phyloP scores from a whole-genome alignment of 148 eudicot genomes.

The Gaultheria prostrata region DNA sequence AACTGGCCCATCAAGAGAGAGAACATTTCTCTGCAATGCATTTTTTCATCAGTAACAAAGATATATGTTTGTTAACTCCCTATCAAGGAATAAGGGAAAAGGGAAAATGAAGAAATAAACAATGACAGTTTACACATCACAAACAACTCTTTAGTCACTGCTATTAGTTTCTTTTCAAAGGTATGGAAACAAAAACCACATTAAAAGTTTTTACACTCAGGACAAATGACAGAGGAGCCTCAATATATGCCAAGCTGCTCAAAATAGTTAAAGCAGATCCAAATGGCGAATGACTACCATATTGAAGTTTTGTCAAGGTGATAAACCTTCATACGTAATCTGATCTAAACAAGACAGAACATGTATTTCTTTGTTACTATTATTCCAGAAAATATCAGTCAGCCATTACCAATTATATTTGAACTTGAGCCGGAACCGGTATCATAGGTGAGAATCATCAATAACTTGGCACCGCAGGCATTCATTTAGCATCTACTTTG shows the following conservation, averaged over 20 bases:
- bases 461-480: background rate
- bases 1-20: constrained; percentile 93
- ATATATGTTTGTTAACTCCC: background rate
- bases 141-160: background rate
- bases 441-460: background rate
- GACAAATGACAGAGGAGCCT: background rate
- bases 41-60: background rate
- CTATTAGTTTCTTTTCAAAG: background rate
- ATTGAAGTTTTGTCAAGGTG: background rate
- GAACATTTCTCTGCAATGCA: constrained; percentile 53
- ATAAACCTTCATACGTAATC: background rate
- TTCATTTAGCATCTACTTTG: background rate
- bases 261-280: background rate
- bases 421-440: background rate
- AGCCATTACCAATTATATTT: background rate
- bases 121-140: background rate
- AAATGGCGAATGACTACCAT: background rate
- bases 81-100: background rate
- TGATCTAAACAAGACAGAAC: background rate
- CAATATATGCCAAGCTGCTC: constrained; percentile 5
- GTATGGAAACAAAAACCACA: background rate
- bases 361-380: background rate
- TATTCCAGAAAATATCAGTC: background rate
- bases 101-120: background rate
- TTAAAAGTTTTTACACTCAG: background rate